These are phyloP conservation scores for Lipomyces yamanashiensis DNA, from an alignment of 805 yeast genomes.

Conservation along the genomic window DNA sequence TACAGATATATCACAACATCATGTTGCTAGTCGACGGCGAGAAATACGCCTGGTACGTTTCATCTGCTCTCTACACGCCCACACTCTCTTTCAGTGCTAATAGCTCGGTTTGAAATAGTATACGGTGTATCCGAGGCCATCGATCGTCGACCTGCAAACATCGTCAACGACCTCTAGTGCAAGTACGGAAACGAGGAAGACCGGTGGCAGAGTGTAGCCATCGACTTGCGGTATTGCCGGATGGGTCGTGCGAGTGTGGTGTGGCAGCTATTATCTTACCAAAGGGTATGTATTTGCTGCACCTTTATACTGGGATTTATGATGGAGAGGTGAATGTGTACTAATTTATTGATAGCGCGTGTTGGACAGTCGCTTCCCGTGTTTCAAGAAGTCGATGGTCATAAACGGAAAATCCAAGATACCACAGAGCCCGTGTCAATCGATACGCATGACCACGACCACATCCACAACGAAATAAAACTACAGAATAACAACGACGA, in stretches of 20 bases:
- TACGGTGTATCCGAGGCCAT: slow-evolving; percentile 90
- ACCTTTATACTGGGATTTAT: neutral
- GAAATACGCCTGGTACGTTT: slow-evolving; percentile 69
- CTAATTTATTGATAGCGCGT: slow-evolving; percentile 2
- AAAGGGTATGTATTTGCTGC: neutral
- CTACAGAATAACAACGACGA: neutral
- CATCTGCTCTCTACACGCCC: slow-evolving; percentile 37
- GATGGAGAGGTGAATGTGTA: neutral
- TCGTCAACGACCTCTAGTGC: slow-evolving; percentile 74
- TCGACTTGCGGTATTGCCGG: slow-evolving; percentile 64
- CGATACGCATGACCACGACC: neutral
- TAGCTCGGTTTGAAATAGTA: slow-evolving; percentile 8
- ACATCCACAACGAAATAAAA: neutral
- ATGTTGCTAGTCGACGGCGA: slow-evolving; percentile 82
- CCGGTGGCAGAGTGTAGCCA: slow-evolving; percentile 67
- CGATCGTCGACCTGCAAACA: slow-evolving; percentile 87
- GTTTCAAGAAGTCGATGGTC: slow-evolving; percentile 10
- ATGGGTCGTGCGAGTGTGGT: slow-evolving; percentile 62
- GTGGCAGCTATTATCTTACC: slow-evolving; percentile 48
- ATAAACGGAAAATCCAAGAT: slow-evolving; percentile 12
- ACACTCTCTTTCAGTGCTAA: neutral
- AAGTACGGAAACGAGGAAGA: slow-evolving; percentile 88
- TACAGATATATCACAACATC: neutral
- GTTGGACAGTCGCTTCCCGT: slow-evolving; percentile 2
- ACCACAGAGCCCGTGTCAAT: neutral